phyloP scores from a whole-genome alignment of 176 grass and related monocot species.

The Raddia distichophylla region DNA sequence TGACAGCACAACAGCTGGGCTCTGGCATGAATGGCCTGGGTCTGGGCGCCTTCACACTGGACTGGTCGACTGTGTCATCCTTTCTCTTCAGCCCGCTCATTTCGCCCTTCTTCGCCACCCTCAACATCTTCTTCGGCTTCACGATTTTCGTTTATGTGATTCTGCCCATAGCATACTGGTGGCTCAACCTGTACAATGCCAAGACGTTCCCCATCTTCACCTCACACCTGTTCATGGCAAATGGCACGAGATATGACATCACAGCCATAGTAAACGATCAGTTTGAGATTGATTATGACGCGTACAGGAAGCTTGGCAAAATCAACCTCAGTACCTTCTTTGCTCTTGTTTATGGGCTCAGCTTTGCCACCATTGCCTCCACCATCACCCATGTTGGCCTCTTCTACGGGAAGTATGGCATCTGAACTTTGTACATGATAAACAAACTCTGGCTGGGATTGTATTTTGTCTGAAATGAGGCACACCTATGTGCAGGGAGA shows the following conservation, averaged over 20 bases:
- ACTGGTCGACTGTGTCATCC: constrained; percentile 70
- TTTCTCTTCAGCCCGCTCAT: constrained; percentile 78
- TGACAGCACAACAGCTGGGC: constrained; percentile 81
- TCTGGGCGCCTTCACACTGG: constrained; percentile 73
- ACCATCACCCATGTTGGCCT: constrained; percentile 72
- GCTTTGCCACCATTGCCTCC: constrained; percentile 69
- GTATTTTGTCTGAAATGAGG: background rate
- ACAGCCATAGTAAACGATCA: constrained; percentile 52
- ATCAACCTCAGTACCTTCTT: constrained; percentile 83
- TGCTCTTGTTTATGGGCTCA: constrained; percentile 63
- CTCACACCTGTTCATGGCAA: constrained; percentile 64
- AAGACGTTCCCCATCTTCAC: constrained; percentile 87
- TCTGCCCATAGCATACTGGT: constrained; percentile 65
- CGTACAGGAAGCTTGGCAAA: constrained; percentile 43
- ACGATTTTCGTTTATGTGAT: constrained; percentile 53
- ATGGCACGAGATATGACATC: constrained; percentile 58
- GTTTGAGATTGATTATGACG: constrained; percentile 58
- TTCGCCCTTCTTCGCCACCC: constrained; percentile 77
- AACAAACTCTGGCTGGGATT: background rate
- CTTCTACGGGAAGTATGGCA: constrained; percentile 78
- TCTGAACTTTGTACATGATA: constrained; percentile 15
- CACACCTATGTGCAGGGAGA: constrained; percentile 55
- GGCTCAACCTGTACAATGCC: constrained; percentile 59
- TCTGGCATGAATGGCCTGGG: constrained; percentile 74
- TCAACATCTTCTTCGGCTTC: constrained; percentile 71